Evolutionary conservation across 495 filamentous ascomycete species (phyloP), one percentile per base, ranked within the genome.

Genomic region (Hypoxylon subgilvum): DNA sequence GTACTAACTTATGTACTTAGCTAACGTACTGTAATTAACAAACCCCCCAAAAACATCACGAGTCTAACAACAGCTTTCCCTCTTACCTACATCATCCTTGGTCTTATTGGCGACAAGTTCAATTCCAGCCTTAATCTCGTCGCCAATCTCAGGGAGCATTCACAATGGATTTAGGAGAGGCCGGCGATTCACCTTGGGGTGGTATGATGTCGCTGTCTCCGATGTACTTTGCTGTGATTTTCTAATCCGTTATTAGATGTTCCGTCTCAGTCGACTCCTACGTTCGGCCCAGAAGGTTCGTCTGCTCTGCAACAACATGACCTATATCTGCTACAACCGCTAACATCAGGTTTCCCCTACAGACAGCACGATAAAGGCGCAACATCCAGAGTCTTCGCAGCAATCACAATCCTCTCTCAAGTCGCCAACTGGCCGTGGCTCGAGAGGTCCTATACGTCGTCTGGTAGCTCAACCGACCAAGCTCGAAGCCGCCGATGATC

Each of bases 401-500:
- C 64, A 65, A 55, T 68, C 67, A 25, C 61, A 66, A 63, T 61
- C 52, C 57, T 63, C 57, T 45, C 65, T 57, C 58, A 74, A 77
- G 71, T 63, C 61, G 27, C 61, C 63, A 22, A 40, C 54, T 34
- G 54, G 58, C 39, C 72, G 70, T 43, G 54, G 69, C 39, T 40
- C 67, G 32, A 54, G 60, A 21, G 67, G 65, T 32, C 67, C 67
- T 22, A 62, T 70, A 55, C 87, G 90, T 47, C 89, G 89, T 61
- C 80, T 91, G 59, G 89, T 85, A 68, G 87, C 89, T 31, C 91
- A 94, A 69, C 81, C 88, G 27, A 95, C 90, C 31, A 85, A 85
- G 35, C 81, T 97, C 40, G 88, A 97, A 76, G 90, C 91, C 25
- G 86, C 96, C 55, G 76, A 80, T 44, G 90, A 96, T 69, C 87